Percentiles rank a stretch among this genome's conserved stretches.
Evolutionary conservation across 1,284 basidiomycete species (phyloP).

Genomic region (Puccinia triticina): DNA sequence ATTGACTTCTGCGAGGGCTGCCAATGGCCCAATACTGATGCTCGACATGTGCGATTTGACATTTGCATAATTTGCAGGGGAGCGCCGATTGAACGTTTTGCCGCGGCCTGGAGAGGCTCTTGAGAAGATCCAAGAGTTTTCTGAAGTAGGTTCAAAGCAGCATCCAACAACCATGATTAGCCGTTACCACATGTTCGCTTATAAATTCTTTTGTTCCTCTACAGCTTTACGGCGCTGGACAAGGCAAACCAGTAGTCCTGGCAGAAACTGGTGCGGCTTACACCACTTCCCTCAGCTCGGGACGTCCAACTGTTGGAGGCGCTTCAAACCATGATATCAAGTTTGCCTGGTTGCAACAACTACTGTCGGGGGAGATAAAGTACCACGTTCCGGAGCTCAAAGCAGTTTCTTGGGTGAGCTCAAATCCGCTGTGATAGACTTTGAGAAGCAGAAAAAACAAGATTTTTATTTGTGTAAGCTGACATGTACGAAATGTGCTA

Average conservation of each 20-base stretch:
- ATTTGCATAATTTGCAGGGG: background rate
- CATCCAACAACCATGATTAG: background rate
- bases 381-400: slow-evolving; percentile 22
- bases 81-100: slow-evolving; percentile 31
- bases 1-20: too few species aligned
- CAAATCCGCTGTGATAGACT: too few species aligned
- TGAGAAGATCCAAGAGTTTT: slow-evolving; percentile 40
- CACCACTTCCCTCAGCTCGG: slow-evolving; percentile 29
- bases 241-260: slow-evolving; percentile 30
- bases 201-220: background rate
- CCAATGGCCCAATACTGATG: too few species aligned
- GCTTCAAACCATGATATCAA: slow-evolving; percentile 45
- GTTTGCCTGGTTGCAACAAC: slow-evolving; percentile 24
- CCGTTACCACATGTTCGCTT: background rate
- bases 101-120: slow-evolving; percentile 27
- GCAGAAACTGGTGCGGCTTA: slow-evolving; percentile 41
- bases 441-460: background rate
- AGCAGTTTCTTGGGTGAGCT: slow-evolving; percentile 43
- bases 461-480: background rate
- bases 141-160: slow-evolving; percentile 25
- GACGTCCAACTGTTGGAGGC: slow-evolving; percentile 23
- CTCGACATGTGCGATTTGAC: too few species aligned
- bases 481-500: background rate
- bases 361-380: background rate
- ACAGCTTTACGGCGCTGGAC: slow-evolving; percentile 30